Conservation (phyloP, 1,284 basidiomycete genomes). For the Anthracocystis panici-leucophaei region DNA sequence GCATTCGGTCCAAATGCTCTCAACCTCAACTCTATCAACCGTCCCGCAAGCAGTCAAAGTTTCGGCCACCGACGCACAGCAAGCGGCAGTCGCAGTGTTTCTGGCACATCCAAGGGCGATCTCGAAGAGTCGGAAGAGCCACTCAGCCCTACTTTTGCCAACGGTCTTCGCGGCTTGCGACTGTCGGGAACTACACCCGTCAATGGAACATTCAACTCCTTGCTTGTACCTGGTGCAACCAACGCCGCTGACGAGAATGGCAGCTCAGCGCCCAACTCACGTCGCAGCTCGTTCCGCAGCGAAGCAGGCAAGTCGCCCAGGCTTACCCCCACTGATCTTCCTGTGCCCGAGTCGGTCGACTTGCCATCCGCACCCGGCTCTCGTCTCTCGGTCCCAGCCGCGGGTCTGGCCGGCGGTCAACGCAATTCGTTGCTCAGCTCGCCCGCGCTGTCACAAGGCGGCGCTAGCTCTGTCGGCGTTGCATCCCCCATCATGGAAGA, state of each 20-base stretch:
- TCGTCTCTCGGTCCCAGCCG: conserved; percentile 30
- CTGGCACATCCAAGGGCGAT: conserved; percentile 37
- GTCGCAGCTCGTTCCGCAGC: conserved; percentile 51
- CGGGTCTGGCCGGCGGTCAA: conserved; percentile 20
- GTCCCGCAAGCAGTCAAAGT: conserved; percentile 20
- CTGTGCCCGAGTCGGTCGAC: conserved; percentile 17
- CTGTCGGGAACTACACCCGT: conserved; percentile 39
- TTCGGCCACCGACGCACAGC: conserved; percentile 44
- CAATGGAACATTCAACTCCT: conserved; percentile 26
- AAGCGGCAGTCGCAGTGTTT: conserved; percentile 48
- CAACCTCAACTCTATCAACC: conserved; percentile 18
- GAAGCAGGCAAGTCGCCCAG: conserved; percentile 33
- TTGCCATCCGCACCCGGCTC: conserved; percentile 13
- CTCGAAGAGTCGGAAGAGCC: conserved; percentile 42
- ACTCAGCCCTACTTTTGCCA: conserved; percentile 45
- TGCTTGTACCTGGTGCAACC: conserved; percentile 24
- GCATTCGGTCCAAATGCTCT: conserved; percentile 59
- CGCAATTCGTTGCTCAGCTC: conserved; percentile 26
- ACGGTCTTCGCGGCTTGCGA: conserved; percentile 43
- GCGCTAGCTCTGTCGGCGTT: conserved; percentile 39
- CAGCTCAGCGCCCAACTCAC: conserved; percentile 42
- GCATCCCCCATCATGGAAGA: conserved; percentile 53
- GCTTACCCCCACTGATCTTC: conserved; percentile 17
- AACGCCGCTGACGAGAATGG: conserved; percentile 21
- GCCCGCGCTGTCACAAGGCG: conserved; percentile 45